Evolutionary conservation across 352 stramenopile species (phyloP).

Genomic region (Globisporangium solare): DNA sequence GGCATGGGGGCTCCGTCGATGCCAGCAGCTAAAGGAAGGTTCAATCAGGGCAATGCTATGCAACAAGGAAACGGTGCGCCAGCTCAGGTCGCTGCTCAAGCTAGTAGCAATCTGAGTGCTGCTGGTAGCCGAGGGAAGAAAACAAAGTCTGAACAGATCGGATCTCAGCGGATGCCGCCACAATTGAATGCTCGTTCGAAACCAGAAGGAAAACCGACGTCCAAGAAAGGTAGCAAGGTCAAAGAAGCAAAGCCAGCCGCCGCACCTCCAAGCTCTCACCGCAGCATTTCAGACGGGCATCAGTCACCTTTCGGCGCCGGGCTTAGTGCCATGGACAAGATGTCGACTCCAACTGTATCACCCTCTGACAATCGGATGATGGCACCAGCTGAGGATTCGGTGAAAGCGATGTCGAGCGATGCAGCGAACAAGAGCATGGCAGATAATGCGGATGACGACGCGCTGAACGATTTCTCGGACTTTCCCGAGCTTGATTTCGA

Average conservation of each 20-base stretch:
- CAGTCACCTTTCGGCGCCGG: slow-evolving; percentile 12
- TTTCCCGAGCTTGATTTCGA: slow-evolving; percentile 74
- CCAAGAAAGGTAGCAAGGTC: slow-evolving; percentile 11
- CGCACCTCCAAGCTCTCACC: slow-evolving; percentile 7
- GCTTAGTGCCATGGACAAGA: slow-evolving; percentile 10
- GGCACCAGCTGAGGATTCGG: slow-evolving; percentile 4
- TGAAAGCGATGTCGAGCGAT: slow-evolving; percentile 14
- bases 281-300: slow-evolving; percentile 10
- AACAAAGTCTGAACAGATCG: slow-evolving; percentile 3
- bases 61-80: background rate
- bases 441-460: slow-evolving; percentile 35
- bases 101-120: background rate
- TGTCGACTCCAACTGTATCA: slow-evolving; percentile 16
- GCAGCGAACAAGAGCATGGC: slow-evolving; percentile 5
- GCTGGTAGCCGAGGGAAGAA: slow-evolving; percentile 12
- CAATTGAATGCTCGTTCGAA: slow-evolving; percentile 5
- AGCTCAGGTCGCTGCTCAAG: background rate
- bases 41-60: background rate
- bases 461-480: slow-evolving; percentile 70
- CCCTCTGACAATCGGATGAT: slow-evolving; percentile 11
- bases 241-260: slow-evolving; percentile 10
- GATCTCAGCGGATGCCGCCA: slow-evolving; percentile 10
- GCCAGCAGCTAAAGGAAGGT: background rate
- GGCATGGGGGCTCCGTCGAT: background rate
- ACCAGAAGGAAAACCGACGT: slow-evolving; percentile 4